Base-by-base conservation (phyloP, 495 filamentous ascomycete species). In the Aspergillus nidulans region DNA sequence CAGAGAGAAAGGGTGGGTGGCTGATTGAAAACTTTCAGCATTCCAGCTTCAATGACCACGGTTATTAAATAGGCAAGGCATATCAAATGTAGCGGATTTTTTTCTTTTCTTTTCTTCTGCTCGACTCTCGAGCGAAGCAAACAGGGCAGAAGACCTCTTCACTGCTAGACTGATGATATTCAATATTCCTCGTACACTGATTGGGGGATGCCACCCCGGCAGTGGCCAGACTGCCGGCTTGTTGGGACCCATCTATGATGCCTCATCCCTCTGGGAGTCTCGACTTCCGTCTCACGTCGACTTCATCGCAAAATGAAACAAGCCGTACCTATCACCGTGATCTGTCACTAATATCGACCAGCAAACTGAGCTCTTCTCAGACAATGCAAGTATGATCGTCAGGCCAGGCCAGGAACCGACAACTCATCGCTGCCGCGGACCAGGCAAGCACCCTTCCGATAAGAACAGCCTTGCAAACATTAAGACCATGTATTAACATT, bases 181-280 rank as follows among this genome's bases (percentile, higher is more conserved):
- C 15, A 34, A 7, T 12, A 47, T 19, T 16, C 44, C 26, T 47
- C 25, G 25, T 46, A 18, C 24, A 34, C 44, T 26, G 25, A 47
- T 47, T 47, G 44, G 44, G 44, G 44, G 44, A 47, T 47, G 24
- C 44, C n/a, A 47, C 26, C 44, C 21, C 16, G 9, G 15, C 30
- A n/a, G 30, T 46, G 23, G 5, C 43, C 21, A 3, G 19, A 18
- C 30, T 34, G 30, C 30, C 30, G 30, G 30, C 30, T 34, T 34
- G 30, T 34, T 34, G 30, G 30, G 30, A n/a, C n/a, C 30, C 30
- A 13, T 13, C 30, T 4, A 4, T 34, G 30, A 2, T 12, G 30
- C 30, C 30, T 34, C 30, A 34, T 34, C 15, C 2, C 10, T 34
- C 30, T 34, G 8, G n/a, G 2, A 34, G 9, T 41, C 39, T 41